phyloP scores from a whole-genome alignment of 1,284 basidiomycete species.

The Austropuccinia psidii region DNA sequence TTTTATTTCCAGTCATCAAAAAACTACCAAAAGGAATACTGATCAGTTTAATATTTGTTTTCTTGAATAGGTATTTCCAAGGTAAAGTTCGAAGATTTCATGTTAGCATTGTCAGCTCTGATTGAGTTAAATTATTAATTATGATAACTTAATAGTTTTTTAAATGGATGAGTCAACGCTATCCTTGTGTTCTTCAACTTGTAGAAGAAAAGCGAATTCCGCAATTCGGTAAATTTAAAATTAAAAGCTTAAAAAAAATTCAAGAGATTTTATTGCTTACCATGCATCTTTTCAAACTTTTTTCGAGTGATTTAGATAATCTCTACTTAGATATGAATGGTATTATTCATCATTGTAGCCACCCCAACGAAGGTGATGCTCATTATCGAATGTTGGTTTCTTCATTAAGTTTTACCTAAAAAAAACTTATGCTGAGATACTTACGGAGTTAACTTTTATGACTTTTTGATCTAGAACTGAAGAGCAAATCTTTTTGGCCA shows the following conservation, averaged over 20 bases:
- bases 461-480: constrained; percentile 55
- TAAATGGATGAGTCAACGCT: constrained; percentile 69
- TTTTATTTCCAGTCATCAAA: no score
- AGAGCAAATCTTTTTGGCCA: constrained; percentile 92
- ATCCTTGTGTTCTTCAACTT: constrained; percentile 94
- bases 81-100: no score
- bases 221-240: constrained; percentile 54
- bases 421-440: no score
- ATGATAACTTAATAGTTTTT: constrained; percentile 52
- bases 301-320: constrained; percentile 54
- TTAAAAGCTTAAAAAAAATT: background rate
- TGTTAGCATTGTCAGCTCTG: no score
- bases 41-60: no score
- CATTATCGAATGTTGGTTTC: constrained; percentile 85
- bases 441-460: background rate
- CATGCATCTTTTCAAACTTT: background rate
- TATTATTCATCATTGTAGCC: constrained; percentile 90
- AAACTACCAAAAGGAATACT: no score
- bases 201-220: constrained; percentile 96
- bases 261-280: background rate
- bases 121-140: no score
- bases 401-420: no score
- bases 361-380: constrained; percentile 81
- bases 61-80: no score
- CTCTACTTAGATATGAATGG: constrained; percentile 95